These are phyloP conservation scores for Eucalyptus cladocalyx DNA, from an alignment of 345 rosid species.

Conservation along the genomic window DNA sequence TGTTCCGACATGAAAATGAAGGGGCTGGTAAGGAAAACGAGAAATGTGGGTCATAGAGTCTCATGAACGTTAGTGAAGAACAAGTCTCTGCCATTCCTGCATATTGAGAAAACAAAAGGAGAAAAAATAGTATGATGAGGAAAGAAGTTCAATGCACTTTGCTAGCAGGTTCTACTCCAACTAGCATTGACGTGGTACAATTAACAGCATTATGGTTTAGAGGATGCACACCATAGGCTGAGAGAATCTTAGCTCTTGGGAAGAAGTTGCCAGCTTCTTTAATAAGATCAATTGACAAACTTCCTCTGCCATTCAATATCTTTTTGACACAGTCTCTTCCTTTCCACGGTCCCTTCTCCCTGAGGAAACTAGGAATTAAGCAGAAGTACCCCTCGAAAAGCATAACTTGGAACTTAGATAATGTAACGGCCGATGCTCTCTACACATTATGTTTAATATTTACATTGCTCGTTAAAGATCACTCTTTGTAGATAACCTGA, in stretches of 20 bases:
- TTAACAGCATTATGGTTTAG: not conserved
- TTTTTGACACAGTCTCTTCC: constrained; percentile 33
- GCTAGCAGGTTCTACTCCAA: not conserved
- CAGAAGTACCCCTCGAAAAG: not conserved
- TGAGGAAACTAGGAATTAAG: not conserved
- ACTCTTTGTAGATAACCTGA: constrained; percentile 27
- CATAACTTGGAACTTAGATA: not conserved
- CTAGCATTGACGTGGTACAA: not conserved
- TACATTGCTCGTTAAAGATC: not conserved
- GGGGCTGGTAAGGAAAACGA: not conserved
- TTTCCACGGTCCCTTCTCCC: constrained; percentile 30
- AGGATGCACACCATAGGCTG: constrained; percentile 62
- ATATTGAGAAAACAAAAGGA: not conserved
- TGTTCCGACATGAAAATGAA: not conserved
- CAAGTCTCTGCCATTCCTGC: constrained; percentile 88
- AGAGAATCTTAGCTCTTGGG: constrained; percentile 56
- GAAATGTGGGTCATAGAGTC: constrained; percentile 28
- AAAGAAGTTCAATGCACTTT: not conserved
- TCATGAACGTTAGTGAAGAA: constrained; percentile 68
- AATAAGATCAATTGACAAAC: constrained; percentile 39
- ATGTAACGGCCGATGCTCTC: not conserved
- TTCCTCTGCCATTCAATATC: constrained; percentile 81
- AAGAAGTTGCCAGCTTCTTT: constrained; percentile 30
- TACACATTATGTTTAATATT: not conserved
- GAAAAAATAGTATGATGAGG: not conserved